Evolutionary conservation across 495 filamentous ascomycete species (phyloP), one percentile per base, ranked within the genome.

Genomic region (Stereocaulon alpinum): DNA sequence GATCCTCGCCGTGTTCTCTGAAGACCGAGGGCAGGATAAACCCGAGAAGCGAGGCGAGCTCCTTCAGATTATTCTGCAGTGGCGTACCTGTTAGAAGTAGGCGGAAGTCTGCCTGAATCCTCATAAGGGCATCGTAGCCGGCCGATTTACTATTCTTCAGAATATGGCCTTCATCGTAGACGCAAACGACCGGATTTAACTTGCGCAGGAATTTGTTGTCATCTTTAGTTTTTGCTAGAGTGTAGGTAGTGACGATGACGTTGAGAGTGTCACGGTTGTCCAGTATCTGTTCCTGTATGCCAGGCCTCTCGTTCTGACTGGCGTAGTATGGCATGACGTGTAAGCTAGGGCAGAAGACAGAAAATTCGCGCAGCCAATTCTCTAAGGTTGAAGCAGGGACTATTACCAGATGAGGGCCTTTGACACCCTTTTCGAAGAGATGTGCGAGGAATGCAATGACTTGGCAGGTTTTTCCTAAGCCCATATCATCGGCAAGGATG

Each of bases 401-500:
- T 20, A 98, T 82, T 37, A 98, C 76, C 41, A 98, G 72, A 68
- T 95, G 91, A 34, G 91, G 88, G 55, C 91, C 90, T 50, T 78
- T 80, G 15, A 83, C 72, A 1, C 77, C 78, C 27, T 74, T 81
- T 63, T 89, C 82, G 15, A 83, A 80, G 7, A 98, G 74, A 63
- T 95, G 86, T 4, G 91, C 84, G 24, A 98, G 78, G 68, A 97
- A 91, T 0, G 90, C 82, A 63, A 98, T 95, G 56, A 98, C 90
- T 66, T 97, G 91, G 64, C 90, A 95, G 0, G 93, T 98, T 75
- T 98, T 98, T 12, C 93, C 93, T 10, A 97, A 78, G 45, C 93
- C 93, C 93, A 98, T 98, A 63, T 98, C 93, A 68, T 98, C 93
- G 0, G 93, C 94, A 17, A 98, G 75, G 61, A 98, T 97, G 48